Evolutionary conservation across 1,139 yeast genomes (phyloP), one percentile per base, ranked within the genome.

Genomic region (Lizanozyma gosingica): DNA sequence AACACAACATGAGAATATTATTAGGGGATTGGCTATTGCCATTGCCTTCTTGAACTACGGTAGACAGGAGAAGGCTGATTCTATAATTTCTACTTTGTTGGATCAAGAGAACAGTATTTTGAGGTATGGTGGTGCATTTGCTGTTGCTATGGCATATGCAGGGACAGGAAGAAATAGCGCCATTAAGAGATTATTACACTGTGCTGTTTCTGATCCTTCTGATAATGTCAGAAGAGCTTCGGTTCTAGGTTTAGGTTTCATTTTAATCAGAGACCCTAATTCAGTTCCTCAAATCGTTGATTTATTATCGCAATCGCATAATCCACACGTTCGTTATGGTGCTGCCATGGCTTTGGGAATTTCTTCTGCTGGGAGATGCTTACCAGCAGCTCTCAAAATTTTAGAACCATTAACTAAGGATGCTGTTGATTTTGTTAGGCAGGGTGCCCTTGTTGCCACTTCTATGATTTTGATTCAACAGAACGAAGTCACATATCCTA

Each of bases 301-400:
- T 60, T 73, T 92, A 47, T 73, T 94, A 52, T 79, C 96, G 1
- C 96, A 90, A 62, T 86, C 96, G 1, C 97, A 92, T 62, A 94
- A 92, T 58, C 95, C 98, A 14, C 97, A 94, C 58, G 98, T 94
- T 29, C 85, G 99, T 63, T 92, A 94, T 58, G 99, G 99, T 65
- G 84, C 97, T 35, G 96, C 97, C 2, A 71, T 92, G 79, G 98
- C 99, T 0, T 73, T 92, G 49, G 98, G 97, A 63, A 85, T 94
- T 45, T 80, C 97, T 2, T 90, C 97, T 70, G 97, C 97, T 22
- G 98, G 98, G 41, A 83, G 94, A 59, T 94, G 90, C 3, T 67
- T 85, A 43, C 79, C 83, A 41, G 81, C 92, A 36, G 98, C 98
- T 0, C 76, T 92, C 46, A 96, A 88, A 48, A 88, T 94, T 17